Evolutionary conservation across 495 filamentous ascomycete species (phyloP).

Genomic region (Neurospora tetrasperma): DNA sequence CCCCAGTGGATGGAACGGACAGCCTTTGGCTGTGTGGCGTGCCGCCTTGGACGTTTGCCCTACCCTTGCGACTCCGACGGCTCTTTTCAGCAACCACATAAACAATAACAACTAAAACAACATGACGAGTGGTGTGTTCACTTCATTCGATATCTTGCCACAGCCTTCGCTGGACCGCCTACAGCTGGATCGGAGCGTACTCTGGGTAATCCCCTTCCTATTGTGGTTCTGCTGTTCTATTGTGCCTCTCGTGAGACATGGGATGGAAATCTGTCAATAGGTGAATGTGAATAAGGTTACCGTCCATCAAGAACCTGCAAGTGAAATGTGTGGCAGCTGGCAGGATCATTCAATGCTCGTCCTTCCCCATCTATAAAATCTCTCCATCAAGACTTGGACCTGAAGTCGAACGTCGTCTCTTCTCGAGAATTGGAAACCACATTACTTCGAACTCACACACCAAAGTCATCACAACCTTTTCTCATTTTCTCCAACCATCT

Average conservation of each 20-base stretch:
- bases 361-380: not conserved
- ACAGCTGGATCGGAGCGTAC: not conserved
- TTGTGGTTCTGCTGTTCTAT: not conserved
- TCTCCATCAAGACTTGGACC: not conserved
- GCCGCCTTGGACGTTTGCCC: too few species aligned
- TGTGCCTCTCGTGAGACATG: not conserved
- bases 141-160: too few species aligned
- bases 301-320: not conserved
- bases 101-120: too few species aligned
- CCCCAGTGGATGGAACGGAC: too few species aligned
- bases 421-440: not conserved
- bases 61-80: too few species aligned
- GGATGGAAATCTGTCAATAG: not conserved
- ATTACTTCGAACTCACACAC: not conserved
- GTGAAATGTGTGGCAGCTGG: not conserved
- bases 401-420: not conserved
- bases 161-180: too few species aligned
- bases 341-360: not conserved
- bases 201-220: not conserved
- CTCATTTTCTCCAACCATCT: not conserved
- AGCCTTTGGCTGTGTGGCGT: too few species aligned
- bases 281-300: not conserved
- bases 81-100: too few species aligned
- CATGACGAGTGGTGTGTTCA: too few species aligned
- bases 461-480: not conserved